Evolutionary conservation across 306 rosid species (phyloP).

Genomic region (Vigna unguiculata): DNA sequence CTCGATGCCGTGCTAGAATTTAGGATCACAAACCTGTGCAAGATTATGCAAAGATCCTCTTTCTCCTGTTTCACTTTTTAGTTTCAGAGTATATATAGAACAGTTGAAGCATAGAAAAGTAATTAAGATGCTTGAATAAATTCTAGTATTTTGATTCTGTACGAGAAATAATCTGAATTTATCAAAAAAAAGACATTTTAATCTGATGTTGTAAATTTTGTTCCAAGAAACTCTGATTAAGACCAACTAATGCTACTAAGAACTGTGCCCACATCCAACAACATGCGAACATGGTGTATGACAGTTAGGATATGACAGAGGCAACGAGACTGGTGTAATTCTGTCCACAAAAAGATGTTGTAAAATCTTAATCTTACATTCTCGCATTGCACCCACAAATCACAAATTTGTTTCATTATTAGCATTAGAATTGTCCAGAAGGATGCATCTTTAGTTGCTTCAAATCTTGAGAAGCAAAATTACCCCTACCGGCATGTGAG

Average conservation of each 20-base stretch:
- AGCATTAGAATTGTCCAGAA: constrained; percentile 38
- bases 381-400: constrained; percentile 49
- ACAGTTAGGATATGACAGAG: constrained; percentile 26
- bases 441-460: constrained; percentile 23
- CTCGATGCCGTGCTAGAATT: constrained; percentile 38
- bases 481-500: constrained; percentile 56
- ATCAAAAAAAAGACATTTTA: neutral
- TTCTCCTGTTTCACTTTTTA: constrained; percentile 12
- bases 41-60: neutral
- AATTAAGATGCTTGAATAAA: too few relatives aligned
- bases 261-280: constrained; percentile 32
- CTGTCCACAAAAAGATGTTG: constrained; percentile 43
- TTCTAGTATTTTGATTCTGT: too few relatives aligned
- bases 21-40: constrained; percentile 20
- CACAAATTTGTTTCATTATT: constrained; percentile 41
- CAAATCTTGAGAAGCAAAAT: constrained; percentile 40
- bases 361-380: constrained; percentile 15
- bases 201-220: neutral
- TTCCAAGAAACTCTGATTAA: neutral
- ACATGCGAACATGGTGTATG: constrained; percentile 1
- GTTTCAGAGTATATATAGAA: neutral
- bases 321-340: constrained; percentile 31
- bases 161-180: too few relatives aligned
- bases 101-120: neutral
- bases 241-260: neutral